These are phyloP conservation scores for Fomitopsis serialis DNA, from an alignment of 768 basidiomycete genomes.

Conservation along the genomic window DNA sequence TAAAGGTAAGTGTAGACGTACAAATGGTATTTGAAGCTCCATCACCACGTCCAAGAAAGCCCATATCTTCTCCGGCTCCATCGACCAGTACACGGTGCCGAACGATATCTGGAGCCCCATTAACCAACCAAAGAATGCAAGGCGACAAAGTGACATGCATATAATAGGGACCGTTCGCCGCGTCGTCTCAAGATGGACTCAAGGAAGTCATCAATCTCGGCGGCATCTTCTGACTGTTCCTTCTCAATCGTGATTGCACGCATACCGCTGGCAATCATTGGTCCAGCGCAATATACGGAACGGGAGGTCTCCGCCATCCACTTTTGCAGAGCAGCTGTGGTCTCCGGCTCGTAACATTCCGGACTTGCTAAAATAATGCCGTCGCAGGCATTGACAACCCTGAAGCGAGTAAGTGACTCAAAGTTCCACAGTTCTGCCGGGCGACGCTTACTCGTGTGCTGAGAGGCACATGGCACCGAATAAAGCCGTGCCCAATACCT, in stretches of 20 bases:
- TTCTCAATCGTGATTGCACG: background rate
- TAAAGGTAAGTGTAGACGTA: background rate
- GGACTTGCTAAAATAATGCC: slow-evolving; percentile 4
- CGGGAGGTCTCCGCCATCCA: slow-evolving; percentile 5
- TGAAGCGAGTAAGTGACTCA: background rate
- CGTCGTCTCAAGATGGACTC: background rate
- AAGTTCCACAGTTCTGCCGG: too few species aligned
- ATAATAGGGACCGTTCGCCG: slow-evolving; percentile 14
- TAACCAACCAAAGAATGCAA: too few species aligned
- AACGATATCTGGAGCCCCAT: slow-evolving; percentile 16
- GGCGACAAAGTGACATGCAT: slow-evolving; percentile 6
- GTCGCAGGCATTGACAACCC: slow-evolving; percentile 9
- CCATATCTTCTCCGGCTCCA: slow-evolving; percentile 11
- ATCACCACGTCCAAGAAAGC: slow-evolving; percentile 14
- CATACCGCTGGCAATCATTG: background rate
- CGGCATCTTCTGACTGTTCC: too few species aligned
- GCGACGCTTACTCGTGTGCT: slow-evolving; percentile 5
- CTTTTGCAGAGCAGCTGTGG: slow-evolving; percentile 1
- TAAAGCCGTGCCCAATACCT: background rate
- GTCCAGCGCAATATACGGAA: background rate
- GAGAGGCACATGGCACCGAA: background rate
- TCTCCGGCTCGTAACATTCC: slow-evolving; percentile 9
- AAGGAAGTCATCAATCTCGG: slow-evolving; percentile 1
- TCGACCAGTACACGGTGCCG: slow-evolving; percentile 15
- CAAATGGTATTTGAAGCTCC: slow-evolving; percentile 11